phyloP scores from a whole-genome alignment of 495 filamentous ascomycete species.

The Podospora pseudopauciseta region DNA sequence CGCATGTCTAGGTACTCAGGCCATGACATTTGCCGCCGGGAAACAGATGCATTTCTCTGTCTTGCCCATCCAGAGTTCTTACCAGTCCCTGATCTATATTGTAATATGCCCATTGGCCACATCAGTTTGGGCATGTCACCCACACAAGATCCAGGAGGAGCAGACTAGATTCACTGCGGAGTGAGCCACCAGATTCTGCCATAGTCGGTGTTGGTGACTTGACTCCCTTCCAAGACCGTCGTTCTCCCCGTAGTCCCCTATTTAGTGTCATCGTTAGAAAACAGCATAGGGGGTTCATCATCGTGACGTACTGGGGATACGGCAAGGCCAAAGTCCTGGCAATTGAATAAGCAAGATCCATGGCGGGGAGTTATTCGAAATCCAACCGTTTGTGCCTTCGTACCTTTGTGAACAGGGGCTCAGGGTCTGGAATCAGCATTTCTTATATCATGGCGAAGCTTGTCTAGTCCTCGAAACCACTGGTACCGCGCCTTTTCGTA shows the following conservation, averaged over 20 bases:
- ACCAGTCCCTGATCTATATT: slow-evolving; percentile 54
- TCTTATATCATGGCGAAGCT: not conserved
- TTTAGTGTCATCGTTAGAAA: slow-evolving; percentile 8
- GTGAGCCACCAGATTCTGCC: slow-evolving; percentile 29
- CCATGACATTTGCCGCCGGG: slow-evolving; percentile 63
- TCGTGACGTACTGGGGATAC: not conserved
- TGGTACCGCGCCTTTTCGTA: no score
- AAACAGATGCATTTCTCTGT: slow-evolving; percentile 63
- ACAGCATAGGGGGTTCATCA: not conserved
- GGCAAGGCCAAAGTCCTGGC: not conserved
- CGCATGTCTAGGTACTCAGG: slow-evolving; percentile 70
- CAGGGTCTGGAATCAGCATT: not conserved
- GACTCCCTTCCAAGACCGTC: slow-evolving; percentile 34
- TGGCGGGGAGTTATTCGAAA: not conserved
- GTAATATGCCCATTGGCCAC: slow-evolving; percentile 69
- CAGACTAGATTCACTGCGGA: slow-evolving; percentile 44
- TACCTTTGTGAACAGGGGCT: not conserved
- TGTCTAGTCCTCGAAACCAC: no score
- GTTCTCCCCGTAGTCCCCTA: slow-evolving; percentile 33
- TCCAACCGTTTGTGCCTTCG: not conserved
- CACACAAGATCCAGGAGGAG: slow-evolving; percentile 62
- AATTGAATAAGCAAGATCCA: not conserved
- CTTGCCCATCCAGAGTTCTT: slow-evolving; percentile 63
- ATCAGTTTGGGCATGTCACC: slow-evolving; percentile 63
- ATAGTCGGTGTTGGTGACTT: slow-evolving; percentile 35